phyloP scores from a whole-genome alignment of 495 filamentous ascomycete genomes.

The Diplogelasinospora grovesii region DNA sequence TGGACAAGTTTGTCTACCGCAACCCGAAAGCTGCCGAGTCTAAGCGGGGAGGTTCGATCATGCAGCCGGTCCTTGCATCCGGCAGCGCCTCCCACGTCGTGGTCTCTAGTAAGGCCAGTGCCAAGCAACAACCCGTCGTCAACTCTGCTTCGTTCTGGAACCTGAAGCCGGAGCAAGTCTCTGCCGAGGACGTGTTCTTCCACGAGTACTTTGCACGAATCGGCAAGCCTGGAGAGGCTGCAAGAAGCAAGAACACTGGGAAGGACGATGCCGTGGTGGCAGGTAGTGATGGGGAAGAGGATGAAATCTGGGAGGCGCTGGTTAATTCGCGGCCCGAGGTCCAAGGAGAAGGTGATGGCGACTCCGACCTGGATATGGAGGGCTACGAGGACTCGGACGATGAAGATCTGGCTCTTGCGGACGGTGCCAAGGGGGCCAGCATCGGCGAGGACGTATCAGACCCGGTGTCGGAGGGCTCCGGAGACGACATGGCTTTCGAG shows the following conservation, averaged over 20 bases:
- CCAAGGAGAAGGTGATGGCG: conserved; percentile 49
- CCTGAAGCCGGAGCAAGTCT: conserved; percentile 76
- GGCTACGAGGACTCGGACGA: conserved; percentile 39
- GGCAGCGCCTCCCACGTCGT: conserved; percentile 58
- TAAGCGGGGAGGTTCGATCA: conserved; percentile 74
- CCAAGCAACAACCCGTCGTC: conserved; percentile 49
- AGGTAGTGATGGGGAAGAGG: conserved; percentile 45
- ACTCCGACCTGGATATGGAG: conserved; percentile 46
- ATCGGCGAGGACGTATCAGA: conserved; percentile 33
- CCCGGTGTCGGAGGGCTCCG: conserved; percentile 32
- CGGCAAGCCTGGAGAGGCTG: conserved; percentile 53
- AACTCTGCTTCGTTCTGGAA: conserved; percentile 92
- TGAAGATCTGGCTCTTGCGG: conserved; percentile 38
- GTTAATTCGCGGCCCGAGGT: conserved; percentile 54
- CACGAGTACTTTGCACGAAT: conserved; percentile 87
- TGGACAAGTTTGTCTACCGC: conserved; percentile 94
- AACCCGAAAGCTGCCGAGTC: conserved; percentile 66
- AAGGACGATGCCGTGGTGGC: conserved; percentile 29
- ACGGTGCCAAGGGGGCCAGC: background rate
- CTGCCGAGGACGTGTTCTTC: conserved; percentile 94
- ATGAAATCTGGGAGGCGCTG: conserved; percentile 91
- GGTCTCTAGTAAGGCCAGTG: conserved; percentile 46
- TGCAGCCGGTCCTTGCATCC: conserved; percentile 79
- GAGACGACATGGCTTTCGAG: conserved; percentile 34
- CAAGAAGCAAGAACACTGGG: conserved; percentile 50